phyloP scores from a whole-genome alignment of 192 early-diverging fungal genomes.

The Entophlyctis helioformis region DNA sequence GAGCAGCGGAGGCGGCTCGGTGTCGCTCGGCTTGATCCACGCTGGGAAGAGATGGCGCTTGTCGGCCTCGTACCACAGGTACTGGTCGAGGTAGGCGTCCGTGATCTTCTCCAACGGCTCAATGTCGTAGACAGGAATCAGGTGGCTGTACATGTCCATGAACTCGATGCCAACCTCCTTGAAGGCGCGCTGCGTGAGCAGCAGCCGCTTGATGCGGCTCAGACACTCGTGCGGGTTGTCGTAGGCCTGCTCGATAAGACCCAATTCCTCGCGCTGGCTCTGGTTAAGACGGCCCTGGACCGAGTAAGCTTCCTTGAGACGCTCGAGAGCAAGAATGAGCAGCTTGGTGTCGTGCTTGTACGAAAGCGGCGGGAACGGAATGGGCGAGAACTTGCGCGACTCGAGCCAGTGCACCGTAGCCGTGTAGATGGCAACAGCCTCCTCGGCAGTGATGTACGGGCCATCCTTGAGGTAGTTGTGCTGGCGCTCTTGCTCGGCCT shows the following conservation, averaged over 20 bases:
- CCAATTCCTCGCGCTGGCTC: slow-evolving; percentile 93
- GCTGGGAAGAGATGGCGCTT: slow-evolving; percentile 94
- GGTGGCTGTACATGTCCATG: slow-evolving; percentile 95
- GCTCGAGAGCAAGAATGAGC: slow-evolving; percentile 87
- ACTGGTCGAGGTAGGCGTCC: slow-evolving; percentile 97
- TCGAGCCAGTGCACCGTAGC: slow-evolving; percentile 97
- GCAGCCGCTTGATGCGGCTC: slow-evolving; percentile 82
- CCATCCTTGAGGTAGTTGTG: slow-evolving; percentile 99
- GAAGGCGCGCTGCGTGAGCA: slow-evolving; percentile 96
- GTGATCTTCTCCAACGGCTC: slow-evolving; percentile 99
- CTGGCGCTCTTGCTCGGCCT: slow-evolving; percentile 98
- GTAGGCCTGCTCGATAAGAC: slow-evolving; percentile 96
- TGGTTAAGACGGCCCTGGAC: slow-evolving; percentile 92
- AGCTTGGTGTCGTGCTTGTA: slow-evolving; percentile 99
- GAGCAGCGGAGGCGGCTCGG: slow-evolving; percentile 91
- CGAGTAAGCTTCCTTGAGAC: slow-evolving; percentile 88
- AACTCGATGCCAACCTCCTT: slow-evolving; percentile 99
- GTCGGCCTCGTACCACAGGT: slow-evolving; percentile 98
- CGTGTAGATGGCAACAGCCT: slow-evolving; percentile 96
- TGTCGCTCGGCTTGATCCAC: slow-evolving; percentile 98
- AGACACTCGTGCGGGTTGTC: slow-evolving; percentile 58
- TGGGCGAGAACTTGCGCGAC: slow-evolving; percentile 94
- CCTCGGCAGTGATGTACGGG: slow-evolving; percentile 94
- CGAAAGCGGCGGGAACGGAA: slow-evolving; percentile 97
- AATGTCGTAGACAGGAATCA: slow-evolving; percentile 95